phyloP scores from a whole-genome alignment of 75 land plant species.

The Isoetes taiwanensis region DNA sequence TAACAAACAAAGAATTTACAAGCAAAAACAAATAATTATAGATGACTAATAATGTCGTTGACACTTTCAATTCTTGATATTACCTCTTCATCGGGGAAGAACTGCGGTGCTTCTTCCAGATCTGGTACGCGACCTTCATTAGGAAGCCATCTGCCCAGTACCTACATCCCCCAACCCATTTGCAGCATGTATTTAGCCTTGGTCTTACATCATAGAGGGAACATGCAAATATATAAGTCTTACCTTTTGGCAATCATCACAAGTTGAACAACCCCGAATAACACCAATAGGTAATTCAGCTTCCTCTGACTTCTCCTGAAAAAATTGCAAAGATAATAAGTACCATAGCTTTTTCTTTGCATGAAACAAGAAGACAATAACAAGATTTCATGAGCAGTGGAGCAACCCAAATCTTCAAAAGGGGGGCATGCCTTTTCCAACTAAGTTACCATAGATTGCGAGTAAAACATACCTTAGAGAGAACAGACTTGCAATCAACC shows the following conservation, averaged over 20 bases:
- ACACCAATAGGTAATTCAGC: constrained; percentile 18
- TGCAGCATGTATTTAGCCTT: neutral
- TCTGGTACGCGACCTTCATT: neutral
- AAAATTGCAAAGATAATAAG: too few species aligned
- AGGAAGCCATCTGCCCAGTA: neutral
- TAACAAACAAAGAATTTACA: neutral
- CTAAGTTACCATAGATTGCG: too few species aligned
- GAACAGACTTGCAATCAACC: too few species aligned
- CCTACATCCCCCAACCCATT: too few species aligned
- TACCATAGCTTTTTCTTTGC: too few species aligned
- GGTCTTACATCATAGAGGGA: neutral
- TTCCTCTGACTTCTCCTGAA: too few species aligned
- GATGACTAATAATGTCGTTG: too few species aligned
- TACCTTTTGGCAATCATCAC: constrained; percentile 61
- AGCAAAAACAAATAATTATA: neutral
- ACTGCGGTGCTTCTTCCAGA: neutral
- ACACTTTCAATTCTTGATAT: neutral
- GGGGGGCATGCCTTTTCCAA: too few species aligned
- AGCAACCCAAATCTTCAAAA: too few species aligned
- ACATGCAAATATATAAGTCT: neutral
- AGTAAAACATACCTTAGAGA: too few species aligned
- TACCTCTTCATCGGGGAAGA: neutral
- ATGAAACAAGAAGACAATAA: too few species aligned
- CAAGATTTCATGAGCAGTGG: too few species aligned
- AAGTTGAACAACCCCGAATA: constrained; percentile 43